Evolutionary conservation across 768 basidiomycete species (phyloP).

Genomic region (Bullera alba): DNA sequence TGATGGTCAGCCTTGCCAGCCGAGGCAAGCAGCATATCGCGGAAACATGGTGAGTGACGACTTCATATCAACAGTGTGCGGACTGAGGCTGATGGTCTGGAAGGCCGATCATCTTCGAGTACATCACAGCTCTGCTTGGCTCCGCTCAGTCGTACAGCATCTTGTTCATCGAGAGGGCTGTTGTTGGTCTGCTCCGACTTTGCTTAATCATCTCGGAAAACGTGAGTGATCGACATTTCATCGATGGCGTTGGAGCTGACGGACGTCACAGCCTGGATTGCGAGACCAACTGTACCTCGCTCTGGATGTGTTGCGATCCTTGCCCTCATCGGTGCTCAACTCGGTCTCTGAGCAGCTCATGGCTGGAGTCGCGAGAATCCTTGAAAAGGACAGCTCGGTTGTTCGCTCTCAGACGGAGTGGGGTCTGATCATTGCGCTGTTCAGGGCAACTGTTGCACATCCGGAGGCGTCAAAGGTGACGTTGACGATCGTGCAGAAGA

Average conservation of each 20-base stretch:
- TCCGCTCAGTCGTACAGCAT: constrained; percentile 75
- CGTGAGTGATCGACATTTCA: constrained; percentile 49
- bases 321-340: constrained; percentile 68
- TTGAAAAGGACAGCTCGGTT: constrained; percentile 67
- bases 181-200: constrained; percentile 78
- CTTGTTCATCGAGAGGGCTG: constrained; percentile 85
- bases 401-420: constrained; percentile 92
- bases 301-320: constrained; percentile 75
- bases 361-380: constrained; percentile 68
- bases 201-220: constrained; percentile 72
- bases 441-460: constrained; percentile 76
- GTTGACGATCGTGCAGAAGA: constrained; percentile 64
- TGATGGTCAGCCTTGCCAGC: constrained; percentile 81
- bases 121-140: constrained; percentile 71
- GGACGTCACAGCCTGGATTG: constrained; percentile 57
- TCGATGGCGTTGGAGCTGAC: background rate
- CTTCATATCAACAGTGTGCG: background rate
- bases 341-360: constrained; percentile 85
- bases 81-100: background rate
- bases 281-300: constrained; percentile 93
- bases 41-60: constrained; percentile 68
- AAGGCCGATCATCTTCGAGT: constrained; percentile 93
- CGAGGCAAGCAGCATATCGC: constrained; percentile 70
- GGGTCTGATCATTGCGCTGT: constrained; percentile 81
- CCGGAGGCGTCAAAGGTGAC: constrained; percentile 79